Conservation (phyloP, 805 yeast genomes). For the Candida arabinofermentans region DNA sequence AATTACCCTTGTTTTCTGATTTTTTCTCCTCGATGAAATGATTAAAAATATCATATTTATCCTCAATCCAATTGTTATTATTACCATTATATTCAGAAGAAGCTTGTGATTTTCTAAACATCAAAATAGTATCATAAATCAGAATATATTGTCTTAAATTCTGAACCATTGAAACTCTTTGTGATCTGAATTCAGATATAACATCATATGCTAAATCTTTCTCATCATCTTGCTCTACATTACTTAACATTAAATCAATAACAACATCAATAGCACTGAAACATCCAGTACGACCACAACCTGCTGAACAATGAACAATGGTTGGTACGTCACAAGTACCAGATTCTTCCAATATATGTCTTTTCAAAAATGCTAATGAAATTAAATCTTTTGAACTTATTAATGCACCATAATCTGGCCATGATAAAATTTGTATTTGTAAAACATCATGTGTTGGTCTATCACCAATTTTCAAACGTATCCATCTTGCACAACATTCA, state of each 20-base stretch:
- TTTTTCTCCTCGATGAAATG: constrained; percentile 17
- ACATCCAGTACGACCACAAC: constrained; percentile 95
- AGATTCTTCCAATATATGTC: constrained; percentile 17
- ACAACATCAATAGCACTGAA: constrained; percentile 68
- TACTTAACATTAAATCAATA: constrained; percentile 35
- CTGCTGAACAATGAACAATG: constrained; percentile 91
- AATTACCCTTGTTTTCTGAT: constrained; percentile 2
- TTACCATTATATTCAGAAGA: constrained; percentile 3
- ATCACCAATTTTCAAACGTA: constrained; percentile 37
- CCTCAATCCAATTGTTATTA: constrained; percentile 12
- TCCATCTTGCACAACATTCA: constrained; percentile 36
- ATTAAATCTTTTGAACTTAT: constrained; percentile 54
- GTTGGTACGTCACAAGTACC: constrained; percentile 39
- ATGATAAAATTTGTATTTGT: constrained; percentile 72
- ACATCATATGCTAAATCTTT: constrained; percentile 42
- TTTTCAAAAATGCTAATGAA: constrained; percentile 42
- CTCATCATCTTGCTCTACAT: constrained; percentile 9
- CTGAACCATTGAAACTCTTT: constrained; percentile 57
- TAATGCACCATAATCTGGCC: constrained; percentile 82
- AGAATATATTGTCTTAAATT: constrained; percentile 50
- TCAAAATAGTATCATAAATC: constrained; percentile 41
- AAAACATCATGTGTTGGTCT: constrained; percentile 42
- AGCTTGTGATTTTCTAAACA: constrained; percentile 14
- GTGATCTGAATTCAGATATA: constrained; percentile 46
- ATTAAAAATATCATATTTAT: constrained; percentile 9